A percentile compares a stretch with the other conserved stretches of the same genome.
Evolutionary conservation across 768 basidiomycete genomes (phyloP).

Genomic region (Podaxis sp.): DNA sequence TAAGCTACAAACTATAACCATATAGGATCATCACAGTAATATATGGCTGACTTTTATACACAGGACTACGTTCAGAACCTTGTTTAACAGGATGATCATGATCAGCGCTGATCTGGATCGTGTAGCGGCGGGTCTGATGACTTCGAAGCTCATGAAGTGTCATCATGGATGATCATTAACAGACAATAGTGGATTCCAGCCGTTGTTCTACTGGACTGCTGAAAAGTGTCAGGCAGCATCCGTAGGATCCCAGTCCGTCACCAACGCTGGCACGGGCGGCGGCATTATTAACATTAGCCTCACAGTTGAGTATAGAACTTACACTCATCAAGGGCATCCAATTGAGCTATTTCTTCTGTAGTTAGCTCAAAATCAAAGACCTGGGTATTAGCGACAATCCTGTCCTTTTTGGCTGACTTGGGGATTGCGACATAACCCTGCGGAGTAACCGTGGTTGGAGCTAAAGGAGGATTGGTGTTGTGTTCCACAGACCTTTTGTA

Average conservation of each 20-base stretch:
- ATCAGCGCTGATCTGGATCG: slow-evolving; percentile 12
- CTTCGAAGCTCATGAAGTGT: background rate
- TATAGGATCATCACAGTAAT: slow-evolving; percentile 1
- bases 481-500: slow-evolving; percentile 61
- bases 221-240: slow-evolving; percentile 18
- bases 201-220: background rate
- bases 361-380: slow-evolving; percentile 65
- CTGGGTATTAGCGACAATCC: slow-evolving; percentile 57
- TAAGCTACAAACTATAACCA: slow-evolving; percentile 4
- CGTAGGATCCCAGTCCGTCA: slow-evolving; percentile 43
- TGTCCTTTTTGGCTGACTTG: slow-evolving; percentile 52
- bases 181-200: background rate
- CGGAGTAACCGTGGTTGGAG: slow-evolving; percentile 1
- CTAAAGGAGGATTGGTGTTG: background rate
- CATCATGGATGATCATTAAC: slow-evolving; percentile 1
- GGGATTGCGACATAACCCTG: slow-evolving; percentile 65
- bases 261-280: slow-evolving; percentile 27
- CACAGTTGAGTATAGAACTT: slow-evolving; percentile 17
- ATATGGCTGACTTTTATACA: slow-evolving; percentile 5
- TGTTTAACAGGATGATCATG: slow-evolving; percentile 7
- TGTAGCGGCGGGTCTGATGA: background rate
- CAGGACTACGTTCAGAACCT: slow-evolving; percentile 8
- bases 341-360: slow-evolving; percentile 43
- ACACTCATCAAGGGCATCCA: slow-evolving; percentile 60
- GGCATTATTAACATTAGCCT: background rate